Evolutionary conservation across 768 basidiomycete genomes (phyloP).

Genomic region (Naematelia aurantialba): DNA sequence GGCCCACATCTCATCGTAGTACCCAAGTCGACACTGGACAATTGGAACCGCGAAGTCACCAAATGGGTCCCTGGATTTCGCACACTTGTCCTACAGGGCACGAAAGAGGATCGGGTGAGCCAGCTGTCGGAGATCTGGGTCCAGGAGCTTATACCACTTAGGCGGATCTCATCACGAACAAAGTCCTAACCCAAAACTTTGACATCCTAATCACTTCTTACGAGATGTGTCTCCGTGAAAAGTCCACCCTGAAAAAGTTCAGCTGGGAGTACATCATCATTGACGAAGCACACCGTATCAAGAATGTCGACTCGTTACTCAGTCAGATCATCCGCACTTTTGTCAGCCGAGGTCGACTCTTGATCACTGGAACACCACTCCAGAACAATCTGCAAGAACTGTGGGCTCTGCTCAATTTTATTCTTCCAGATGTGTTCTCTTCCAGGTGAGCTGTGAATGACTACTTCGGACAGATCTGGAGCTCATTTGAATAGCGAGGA

Average conservation of each 20-base stretch:
- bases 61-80: slow-evolving; percentile 87
- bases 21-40: slow-evolving; percentile 96
- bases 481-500: slow-evolving; percentile 58
- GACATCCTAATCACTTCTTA: slow-evolving; percentile 94
- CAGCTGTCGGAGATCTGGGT: not conserved
- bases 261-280: slow-evolving; percentile 97
- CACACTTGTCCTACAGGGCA: slow-evolving; percentile 74
- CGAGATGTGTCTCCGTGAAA: slow-evolving; percentile 94
- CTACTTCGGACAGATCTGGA: not conserved
- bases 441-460: slow-evolving; percentile 29
- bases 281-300: slow-evolving; percentile 98
- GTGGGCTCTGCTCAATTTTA: slow-evolving; percentile 93
- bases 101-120: slow-evolving; percentile 75
- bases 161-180: slow-evolving; percentile 70
- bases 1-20: slow-evolving; percentile 95
- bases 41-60: slow-evolving; percentile 90
- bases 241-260: slow-evolving; percentile 85
- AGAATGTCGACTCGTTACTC: slow-evolving; percentile 94
- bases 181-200: slow-evolving; percentile 80
- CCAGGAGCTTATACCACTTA: slow-evolving; percentile 15
- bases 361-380: slow-evolving; percentile 94
- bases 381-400: slow-evolving; percentile 97
- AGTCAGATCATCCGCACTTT: slow-evolving; percentile 91
- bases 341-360: slow-evolving; percentile 76
- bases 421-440: slow-evolving; percentile 93